Percentiles rank a stretch among this genome's conserved stretches.
Evolutionary conservation across 2,329 filamentous ascomycete species (phyloP).

Genomic region (Pseudopithomyces maydicus): DNA sequence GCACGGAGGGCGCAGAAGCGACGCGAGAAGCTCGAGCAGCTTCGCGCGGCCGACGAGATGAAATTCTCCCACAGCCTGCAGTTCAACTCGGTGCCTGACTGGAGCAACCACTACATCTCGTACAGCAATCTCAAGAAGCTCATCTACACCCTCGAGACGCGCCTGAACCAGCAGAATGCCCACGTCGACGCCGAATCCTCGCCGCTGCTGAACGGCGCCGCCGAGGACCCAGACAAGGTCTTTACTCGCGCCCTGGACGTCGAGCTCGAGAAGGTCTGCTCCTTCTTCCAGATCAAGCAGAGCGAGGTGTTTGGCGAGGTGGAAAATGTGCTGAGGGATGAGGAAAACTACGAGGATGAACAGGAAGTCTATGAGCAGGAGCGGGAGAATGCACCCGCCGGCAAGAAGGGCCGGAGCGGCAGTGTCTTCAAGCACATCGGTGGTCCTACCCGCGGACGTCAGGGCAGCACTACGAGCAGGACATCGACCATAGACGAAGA

Average conservation of each 20-base stretch:
- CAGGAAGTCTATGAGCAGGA: constrained; percentile 43
- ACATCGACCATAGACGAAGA: constrained; percentile 59
- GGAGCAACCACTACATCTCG: constrained; percentile 96
- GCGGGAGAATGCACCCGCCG: constrained; percentile 44
- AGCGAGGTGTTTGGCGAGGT: constrained; percentile 83
- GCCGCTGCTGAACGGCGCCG: constrained; percentile 72
- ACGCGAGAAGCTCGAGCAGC: constrained; percentile 69
- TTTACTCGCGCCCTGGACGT: constrained; percentile 83
- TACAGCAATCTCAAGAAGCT: constrained; percentile 99
- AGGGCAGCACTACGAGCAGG: constrained; percentile 50
- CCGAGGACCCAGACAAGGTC: constrained; percentile 74
- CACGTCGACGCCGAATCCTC: constrained; percentile 78
- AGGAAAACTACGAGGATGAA: constrained; percentile 69
- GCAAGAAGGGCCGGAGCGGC: constrained; percentile 48
- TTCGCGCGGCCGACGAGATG: constrained; percentile 84
- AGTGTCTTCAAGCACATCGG: constrained; percentile 60
- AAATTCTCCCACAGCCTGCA: constrained; percentile 99
- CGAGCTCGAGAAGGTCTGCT: constrained; percentile 91
- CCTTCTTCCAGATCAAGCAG: constrained; percentile 90
- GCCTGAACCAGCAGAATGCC: constrained; percentile 65
- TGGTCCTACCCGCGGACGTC: constrained; percentile 50
- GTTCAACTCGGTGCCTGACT: constrained; percentile 99
- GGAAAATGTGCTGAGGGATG: constrained; percentile 75
- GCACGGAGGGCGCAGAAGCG: constrained; percentile 51
- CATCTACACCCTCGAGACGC: constrained; percentile 96